Evolutionary conservation across 1,139 yeast species (phyloP), one percentile per base, ranked within the genome.

Genomic region (Candida freyschussii): DNA sequence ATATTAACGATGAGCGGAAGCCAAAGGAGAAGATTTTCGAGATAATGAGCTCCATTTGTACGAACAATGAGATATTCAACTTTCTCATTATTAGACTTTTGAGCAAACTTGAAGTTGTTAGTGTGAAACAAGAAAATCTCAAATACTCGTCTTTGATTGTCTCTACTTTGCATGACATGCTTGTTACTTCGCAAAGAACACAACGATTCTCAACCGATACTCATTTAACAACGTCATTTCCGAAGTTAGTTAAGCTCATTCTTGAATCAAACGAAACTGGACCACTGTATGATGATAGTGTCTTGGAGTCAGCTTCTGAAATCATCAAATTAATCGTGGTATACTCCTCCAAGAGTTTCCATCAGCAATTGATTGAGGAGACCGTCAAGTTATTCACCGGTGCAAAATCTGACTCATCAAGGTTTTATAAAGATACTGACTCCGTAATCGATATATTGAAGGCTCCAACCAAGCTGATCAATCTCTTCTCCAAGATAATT

Each of bases 401-500:
- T 6, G 43, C 40, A 16, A 5, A 14, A 21, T 7, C 23, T 17
- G 9, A 24, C 14, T 21, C 35, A 12, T 48, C 50, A 20, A 40
- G 25, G 5, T 52, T 46, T 23, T 39, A 36, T 25, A 33, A 43
- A 4, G 27, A 34, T 11, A 50, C 56, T 12, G 26, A 41, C 4
- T 33, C 39, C 3, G 36, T 40, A 3, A 29, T 45, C 10, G 44
- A 59, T 21, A 40, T 73, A 4, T 36, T 64, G 6, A 48, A 52
- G 2, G 27, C 35, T 0, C 69, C 76, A 2, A 50, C 59, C n/a
- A 59, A 61, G n/a, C 50, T 67, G 19, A 58, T 75, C 15, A 59
- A 70, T 6, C 47, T 79, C 1, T 72, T 73, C 43, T 64, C 62
- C 26, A 73, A 72, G 43, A 48, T 75, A 2, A 41, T 78, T 19